phyloP scores from a whole-genome alignment of 2,329 filamentous ascomycete species.

The Myotisia sp. region DNA sequence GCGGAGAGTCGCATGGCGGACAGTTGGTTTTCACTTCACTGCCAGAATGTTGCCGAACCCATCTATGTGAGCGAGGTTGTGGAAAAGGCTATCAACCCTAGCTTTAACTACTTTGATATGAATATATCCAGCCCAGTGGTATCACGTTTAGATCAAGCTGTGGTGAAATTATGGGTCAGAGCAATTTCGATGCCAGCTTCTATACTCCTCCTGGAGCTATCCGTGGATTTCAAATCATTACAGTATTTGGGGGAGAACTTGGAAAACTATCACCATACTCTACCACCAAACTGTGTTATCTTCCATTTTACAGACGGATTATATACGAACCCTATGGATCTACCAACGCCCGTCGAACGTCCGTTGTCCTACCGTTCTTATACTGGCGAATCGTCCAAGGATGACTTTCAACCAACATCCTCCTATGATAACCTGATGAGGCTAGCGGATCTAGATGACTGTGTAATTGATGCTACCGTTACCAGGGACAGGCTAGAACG shows the following conservation, averaged over 20 bases:
- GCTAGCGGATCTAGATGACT: slow-evolving; percentile 74
- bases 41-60: slow-evolving; percentile 50
- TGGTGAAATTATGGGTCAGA: slow-evolving; percentile 60
- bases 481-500: slow-evolving; percentile 58
- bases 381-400: slow-evolving; percentile 24
- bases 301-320: slow-evolving; percentile 78
- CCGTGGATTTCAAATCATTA: slow-evolving; percentile 55
- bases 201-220: slow-evolving; percentile 57
- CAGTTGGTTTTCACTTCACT: slow-evolving; percentile 76
- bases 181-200: slow-evolving; percentile 39
- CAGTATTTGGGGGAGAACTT: slow-evolving; percentile 61
- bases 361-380: slow-evolving; percentile 10
- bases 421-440: slow-evolving; percentile 83
- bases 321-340: slow-evolving; percentile 59
- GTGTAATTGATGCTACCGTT: slow-evolving; percentile 74
- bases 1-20: slow-evolving; percentile 63
- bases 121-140: slow-evolving; percentile 46
- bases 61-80: slow-evolving; percentile 82
- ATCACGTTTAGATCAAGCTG: slow-evolving; percentile 51
- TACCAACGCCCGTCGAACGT: slow-evolving; percentile 38
- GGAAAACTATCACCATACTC: slow-evolving; percentile 51
- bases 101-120: slow-evolving; percentile 74
- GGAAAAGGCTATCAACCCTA: slow-evolving; percentile 74
- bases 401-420: slow-evolving; percentile 47
- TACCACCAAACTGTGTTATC: slow-evolving; percentile 68